Base-by-base conservation (phyloP, 371 early-diverging fungal genomes). In the Lichtheimia ornata region DNA sequence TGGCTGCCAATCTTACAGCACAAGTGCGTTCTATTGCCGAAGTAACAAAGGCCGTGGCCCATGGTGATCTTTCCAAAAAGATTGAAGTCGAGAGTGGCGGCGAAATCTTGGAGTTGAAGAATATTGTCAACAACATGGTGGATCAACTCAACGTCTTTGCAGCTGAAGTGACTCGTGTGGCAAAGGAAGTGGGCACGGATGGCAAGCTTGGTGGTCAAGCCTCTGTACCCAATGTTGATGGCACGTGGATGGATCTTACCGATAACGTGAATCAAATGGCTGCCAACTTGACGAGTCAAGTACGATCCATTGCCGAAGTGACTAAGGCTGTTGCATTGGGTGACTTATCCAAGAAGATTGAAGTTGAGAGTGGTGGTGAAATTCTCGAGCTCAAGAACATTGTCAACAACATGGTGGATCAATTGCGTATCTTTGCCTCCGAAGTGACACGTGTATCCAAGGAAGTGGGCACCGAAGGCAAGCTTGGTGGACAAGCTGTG, bases 111-210 rank as follows among this genome's bases (percentile, higher is more conserved):
- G 83, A 81, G 40, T 53, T 86, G 9, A 84, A 83, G 68, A 25
- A 54, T 25, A 85, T 84, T 56, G 87, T 88, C 57, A 87, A 88
- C 64, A 79, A 84, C 56, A 88, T 88, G 86, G 63, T 87, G 7
- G 76, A 71, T 22, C 77, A 75, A 52, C 59, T 82, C 1, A 44
- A 57, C 15, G 64, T 61, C 0, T 74, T 79, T 61, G 76, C 73
- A 2, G 47, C 47, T 11, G 47, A 47, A 9, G 47, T 47, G 5
- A 47, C 47, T 14, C 47, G 47, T 47, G 47, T 47, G 2, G 47
- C 47, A n/a, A 47, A 47, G 17, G 47, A 47, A 22, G 47, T 47
- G 1, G 47, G 47, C 47, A 47, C 47, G 2, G 47, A 47, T n/a
- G 47, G 47, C 47, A 47, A 47, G 17, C 17, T 47, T 15, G 47